phyloP scores from a whole-genome alignment of 768 basidiomycete genomes.

The Sporobolomyces phaffii region DNA sequence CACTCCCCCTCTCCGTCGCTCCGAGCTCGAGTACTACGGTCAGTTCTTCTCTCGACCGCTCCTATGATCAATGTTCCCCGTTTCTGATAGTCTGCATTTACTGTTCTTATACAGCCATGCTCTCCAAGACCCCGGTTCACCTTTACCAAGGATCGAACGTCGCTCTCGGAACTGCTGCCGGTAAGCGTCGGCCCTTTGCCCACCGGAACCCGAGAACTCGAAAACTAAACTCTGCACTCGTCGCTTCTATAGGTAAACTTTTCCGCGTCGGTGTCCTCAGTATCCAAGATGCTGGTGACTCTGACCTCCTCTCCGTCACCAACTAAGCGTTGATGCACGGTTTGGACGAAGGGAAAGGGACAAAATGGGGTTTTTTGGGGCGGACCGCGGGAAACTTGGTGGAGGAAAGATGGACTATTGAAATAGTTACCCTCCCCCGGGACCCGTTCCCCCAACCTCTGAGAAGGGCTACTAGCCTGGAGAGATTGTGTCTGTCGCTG shows the following conservation, averaged over 20 bases:
- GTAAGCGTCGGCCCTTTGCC: slow-evolving; percentile 56
- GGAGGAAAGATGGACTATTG: background rate
- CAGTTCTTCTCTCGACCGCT: slow-evolving; percentile 57
- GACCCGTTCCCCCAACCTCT: background rate
- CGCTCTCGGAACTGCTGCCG: slow-evolving; percentile 95
- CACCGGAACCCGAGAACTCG: background rate
- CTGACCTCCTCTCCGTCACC: slow-evolving; percentile 74
- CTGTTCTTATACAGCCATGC: slow-evolving; percentile 46
- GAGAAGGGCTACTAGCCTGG: slow-evolving; percentile 16
- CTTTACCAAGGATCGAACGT: slow-evolving; percentile 98
- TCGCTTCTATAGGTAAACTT: slow-evolving; percentile 52
- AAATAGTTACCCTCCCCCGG: background rate
- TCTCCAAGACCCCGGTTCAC: slow-evolving; percentile 97
- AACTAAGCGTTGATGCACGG: background rate
- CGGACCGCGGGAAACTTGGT: too few relatives aligned
- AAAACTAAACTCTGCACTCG: background rate
- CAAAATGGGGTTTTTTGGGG: too few relatives aligned
- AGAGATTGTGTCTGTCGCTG: slow-evolving; percentile 13
- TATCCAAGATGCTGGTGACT: slow-evolving; percentile 90
- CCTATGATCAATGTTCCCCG: too few relatives aligned
- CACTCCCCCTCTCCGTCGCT: slow-evolving; percentile 97
- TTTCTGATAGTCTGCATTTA: background rate
- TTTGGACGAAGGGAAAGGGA: background rate
- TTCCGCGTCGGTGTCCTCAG: slow-evolving; percentile 99
- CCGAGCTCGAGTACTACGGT: slow-evolving; percentile 97